These are phyloP conservation scores for Colletotrichum agaves DNA, from an alignment of 2,329 filamentous ascomycete genomes.

Conservation along the genomic window DNA sequence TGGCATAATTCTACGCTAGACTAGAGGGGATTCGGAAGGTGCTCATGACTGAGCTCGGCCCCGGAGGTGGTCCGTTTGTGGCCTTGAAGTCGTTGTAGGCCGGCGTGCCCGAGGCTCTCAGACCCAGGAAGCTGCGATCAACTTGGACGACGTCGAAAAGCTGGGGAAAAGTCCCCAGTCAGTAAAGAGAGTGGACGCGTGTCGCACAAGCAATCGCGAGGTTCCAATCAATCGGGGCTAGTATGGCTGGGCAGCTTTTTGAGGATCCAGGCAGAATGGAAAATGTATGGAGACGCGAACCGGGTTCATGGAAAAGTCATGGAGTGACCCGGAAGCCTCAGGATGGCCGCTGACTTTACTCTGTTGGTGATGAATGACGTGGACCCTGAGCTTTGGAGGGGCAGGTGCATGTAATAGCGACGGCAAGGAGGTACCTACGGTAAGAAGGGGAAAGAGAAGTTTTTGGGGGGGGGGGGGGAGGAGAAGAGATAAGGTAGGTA, in stretches of 20 bases:
- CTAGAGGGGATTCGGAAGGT: slow-evolving; percentile 19
- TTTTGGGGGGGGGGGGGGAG: too few relatives aligned
- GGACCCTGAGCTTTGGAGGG: slow-evolving; percentile 1
- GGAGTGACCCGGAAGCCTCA: neutral
- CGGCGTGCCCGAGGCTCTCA: slow-evolving; percentile 29
- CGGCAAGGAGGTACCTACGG: slow-evolving; percentile 14
- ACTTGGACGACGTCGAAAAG: neutral
- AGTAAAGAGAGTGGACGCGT: neutral
- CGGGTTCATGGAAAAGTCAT: slow-evolving; percentile 13
- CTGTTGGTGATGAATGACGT: neutral
- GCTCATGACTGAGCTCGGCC: slow-evolving; percentile 29
- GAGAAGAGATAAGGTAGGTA: slow-evolving; percentile 16
- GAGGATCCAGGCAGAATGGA: neutral
- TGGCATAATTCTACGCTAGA: slow-evolving; percentile 31
- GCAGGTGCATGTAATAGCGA: slow-evolving; percentile 3
- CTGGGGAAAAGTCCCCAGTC: neutral
- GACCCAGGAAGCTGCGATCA: slow-evolving; percentile 11
- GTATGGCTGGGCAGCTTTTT: slow-evolving; percentile 20
- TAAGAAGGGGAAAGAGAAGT: neutral
- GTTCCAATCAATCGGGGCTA: neutral
- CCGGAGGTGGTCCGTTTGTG: slow-evolving; percentile 32
- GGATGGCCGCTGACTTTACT: neutral
- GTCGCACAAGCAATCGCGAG: slow-evolving; percentile 2
- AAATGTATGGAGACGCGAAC: slow-evolving; percentile 7
- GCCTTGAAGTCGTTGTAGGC: slow-evolving; percentile 6